Conservation (phyloP, 129 eudicot genomes). For the Ambrosia trifida region DNA sequence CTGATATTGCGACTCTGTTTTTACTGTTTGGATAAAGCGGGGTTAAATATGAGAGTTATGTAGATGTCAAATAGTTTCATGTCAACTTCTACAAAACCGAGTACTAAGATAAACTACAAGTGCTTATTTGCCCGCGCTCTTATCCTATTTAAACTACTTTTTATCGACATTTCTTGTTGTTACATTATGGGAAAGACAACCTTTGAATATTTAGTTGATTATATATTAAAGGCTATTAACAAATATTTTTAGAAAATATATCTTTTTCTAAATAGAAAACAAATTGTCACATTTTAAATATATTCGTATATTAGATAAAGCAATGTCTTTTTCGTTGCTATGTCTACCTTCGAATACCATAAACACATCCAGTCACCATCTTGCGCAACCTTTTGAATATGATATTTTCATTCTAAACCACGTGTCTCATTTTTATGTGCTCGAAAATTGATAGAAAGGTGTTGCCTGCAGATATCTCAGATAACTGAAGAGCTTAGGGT, state of each 20-base stretch:
- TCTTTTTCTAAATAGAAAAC: background rate
- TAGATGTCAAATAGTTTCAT: background rate
- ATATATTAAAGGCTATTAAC: background rate
- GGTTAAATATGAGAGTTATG: background rate
- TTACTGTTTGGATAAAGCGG: too few species aligned
- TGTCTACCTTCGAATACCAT: background rate
- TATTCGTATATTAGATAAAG: background rate
- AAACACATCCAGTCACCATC: background rate
- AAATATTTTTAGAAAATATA: background rate
- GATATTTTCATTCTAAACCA: background rate
- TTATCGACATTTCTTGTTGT: background rate
- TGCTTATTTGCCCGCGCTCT: background rate
- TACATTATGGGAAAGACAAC: background rate
- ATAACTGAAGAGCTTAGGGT: slow-evolving; percentile 46
- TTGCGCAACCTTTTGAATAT: background rate
- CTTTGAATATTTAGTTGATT: background rate
- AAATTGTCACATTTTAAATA: background rate
- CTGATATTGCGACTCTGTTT: background rate
- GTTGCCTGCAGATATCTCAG: slow-evolving; percentile 55
- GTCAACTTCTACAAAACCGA: background rate
- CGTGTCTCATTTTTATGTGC: background rate
- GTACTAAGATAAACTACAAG: background rate
- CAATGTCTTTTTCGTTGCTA: background rate
- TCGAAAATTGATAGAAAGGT: slow-evolving; percentile 6
- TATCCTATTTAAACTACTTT: background rate